Evolutionary conservation across 2,329 filamentous ascomycete genomes (phyloP).

Genomic region (Botrytis pseudocinerea): DNA sequence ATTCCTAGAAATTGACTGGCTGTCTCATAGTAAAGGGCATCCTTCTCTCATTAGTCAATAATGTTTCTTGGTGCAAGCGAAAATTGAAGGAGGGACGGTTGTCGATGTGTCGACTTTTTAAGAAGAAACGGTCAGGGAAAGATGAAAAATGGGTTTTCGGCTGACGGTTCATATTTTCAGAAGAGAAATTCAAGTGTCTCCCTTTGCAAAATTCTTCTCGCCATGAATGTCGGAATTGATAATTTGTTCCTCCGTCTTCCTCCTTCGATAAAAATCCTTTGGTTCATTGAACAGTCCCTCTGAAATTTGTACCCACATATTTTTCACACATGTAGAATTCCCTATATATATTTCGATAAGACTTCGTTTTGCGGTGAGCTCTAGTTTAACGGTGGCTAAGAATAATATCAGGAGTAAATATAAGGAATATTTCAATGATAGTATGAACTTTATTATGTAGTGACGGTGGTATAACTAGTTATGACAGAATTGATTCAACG

Average conservation of each 20-base stretch:
- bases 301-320: too few species aligned
- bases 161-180: not conserved
- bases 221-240: not conserved
- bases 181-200: not conserved
- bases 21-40: not conserved
- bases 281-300: not conserved
- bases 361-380: not conserved
- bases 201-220: not conserved
- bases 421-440: not conserved
- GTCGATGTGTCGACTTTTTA: not conserved
- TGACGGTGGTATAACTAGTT: not conserved
- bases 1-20: not conserved
- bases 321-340: too few species aligned
- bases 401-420: not conserved
- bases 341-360: not conserved
- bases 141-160: not conserved
- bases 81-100: accelerated
- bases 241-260: too few species aligned
- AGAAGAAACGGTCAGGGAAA: not conserved
- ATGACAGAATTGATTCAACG: not conserved
- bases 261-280: not conserved
- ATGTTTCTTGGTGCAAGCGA: accelerated
- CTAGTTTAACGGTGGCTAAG: too few species aligned
- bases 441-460: not conserved
- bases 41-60: not conserved